Base-by-base conservation (phyloP, 208 protist genomes). In the Vickermania spadyakhi region DNA sequence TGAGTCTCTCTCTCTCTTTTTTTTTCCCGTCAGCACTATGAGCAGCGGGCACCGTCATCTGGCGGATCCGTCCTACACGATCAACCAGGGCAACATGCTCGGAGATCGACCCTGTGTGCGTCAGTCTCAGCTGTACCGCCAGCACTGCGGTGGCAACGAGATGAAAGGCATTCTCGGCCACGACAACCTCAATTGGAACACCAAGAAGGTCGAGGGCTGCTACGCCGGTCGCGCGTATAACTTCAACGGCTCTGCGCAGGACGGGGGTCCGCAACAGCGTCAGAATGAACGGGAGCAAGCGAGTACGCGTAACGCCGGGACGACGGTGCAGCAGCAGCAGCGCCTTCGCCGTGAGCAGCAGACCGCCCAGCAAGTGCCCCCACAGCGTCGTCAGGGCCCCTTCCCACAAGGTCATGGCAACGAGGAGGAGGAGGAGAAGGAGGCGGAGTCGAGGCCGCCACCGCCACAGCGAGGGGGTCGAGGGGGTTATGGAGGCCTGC, bases 151-250 rank as follows among this genome's bases (percentile, higher is more conserved):
- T 55, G 87, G 87, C 22, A 94, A 94, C 58, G 67, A 57, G 4
- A 94, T 94, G 87, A 94, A 94, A 68, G 82, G 86, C 3, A 49
- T 94, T 7, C 70, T 94, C 59, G 87, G 87, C 3, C 79, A 90
- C 66, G 61, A 72, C 25, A 72, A 80, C n/a, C 73, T 94, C 31
- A 81, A 82, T 56, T 94, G 87, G 87, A 74, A 91, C 56, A 90
- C 83, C 1, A 79, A 81, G 18, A 64, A 79, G 60, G 81, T 70
- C 3, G 65, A 94, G 69, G 87, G 87, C 53, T 80, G 70, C 59
- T 94, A 92, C 72, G 56, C 66, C 26, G 87, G 87, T 21, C 59
- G 60, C 49, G 81, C 81, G 2, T 89, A 88, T 58, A 81, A 93
- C 56, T 75, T 84, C 73, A 79, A 87, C 64, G 75, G 36, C 7